Percentiles rank a stretch among this genome's conserved stretches.
These are phyloP conservation scores for Xylaria intraflava DNA, from an alignment of 495 filamentous ascomycete genomes.

Conservation along the genomic window DNA sequence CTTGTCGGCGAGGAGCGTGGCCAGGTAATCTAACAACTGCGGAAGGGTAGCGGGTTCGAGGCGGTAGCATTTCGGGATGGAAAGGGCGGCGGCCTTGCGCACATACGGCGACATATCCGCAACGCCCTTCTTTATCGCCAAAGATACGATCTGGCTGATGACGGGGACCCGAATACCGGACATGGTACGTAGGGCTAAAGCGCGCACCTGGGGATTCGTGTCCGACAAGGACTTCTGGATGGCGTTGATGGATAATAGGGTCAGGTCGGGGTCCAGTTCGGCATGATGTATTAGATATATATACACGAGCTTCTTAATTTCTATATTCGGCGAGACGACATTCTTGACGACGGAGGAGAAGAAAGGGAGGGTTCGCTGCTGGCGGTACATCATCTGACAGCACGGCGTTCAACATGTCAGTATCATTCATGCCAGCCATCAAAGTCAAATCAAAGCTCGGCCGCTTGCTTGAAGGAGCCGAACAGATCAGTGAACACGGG, in stretches of 20 bases:
- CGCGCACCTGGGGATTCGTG: constrained; percentile 79
- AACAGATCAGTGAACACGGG: not conserved
- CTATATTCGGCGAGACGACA: constrained; percentile 80
- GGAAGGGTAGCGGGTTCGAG: constrained; percentile 81
- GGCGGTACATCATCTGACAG: constrained; percentile 82
- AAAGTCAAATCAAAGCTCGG: not conserved
- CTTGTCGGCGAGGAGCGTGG: constrained; percentile 71
- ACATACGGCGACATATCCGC: constrained; percentile 94
- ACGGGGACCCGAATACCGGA: constrained; percentile 92
- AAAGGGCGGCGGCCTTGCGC: constrained; percentile 82
- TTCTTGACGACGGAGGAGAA: constrained; percentile 97
- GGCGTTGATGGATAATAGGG: constrained; percentile 92
- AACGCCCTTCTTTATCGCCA: constrained; percentile 86
- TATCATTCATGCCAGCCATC: not conserved
- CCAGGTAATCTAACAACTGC: constrained; percentile 73
- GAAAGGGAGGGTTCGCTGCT: constrained; percentile 73
- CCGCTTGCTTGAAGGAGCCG: not conserved
- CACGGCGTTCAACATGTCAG: not conserved
- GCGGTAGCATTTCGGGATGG: constrained; percentile 97
- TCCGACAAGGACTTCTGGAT: constrained; percentile 97
- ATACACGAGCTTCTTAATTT: constrained; percentile 96
- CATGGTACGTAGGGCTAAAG: constrained; percentile 90
- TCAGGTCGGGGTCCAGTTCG: constrained; percentile 89
- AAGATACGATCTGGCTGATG: constrained; percentile 96
- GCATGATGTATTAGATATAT: constrained; percentile 95